Conservation (phyloP, 2,329 filamentous ascomycete species). For the Teratosphaeriaceae sp. region DNA sequence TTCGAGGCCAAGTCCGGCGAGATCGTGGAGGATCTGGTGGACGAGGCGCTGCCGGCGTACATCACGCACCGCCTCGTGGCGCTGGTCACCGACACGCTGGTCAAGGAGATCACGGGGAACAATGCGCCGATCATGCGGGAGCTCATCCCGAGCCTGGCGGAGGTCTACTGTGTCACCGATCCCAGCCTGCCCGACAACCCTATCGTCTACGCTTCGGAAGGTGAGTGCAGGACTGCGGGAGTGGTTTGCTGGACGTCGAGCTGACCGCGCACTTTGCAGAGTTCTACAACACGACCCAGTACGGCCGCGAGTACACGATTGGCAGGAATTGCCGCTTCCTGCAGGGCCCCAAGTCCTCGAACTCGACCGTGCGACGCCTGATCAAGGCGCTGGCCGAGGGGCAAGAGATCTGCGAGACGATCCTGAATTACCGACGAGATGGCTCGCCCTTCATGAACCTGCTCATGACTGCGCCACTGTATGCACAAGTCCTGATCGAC, state of each 20-base stretch:
- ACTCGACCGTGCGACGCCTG: constrained; percentile 29
- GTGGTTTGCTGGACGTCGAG: background rate
- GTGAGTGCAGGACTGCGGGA: constrained; percentile 11
- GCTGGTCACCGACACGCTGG: constrained; percentile 36
- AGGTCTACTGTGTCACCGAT: constrained; percentile 41
- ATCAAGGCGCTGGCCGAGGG: constrained; percentile 31
- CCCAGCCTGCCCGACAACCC: constrained; percentile 38
- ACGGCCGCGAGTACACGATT: constrained; percentile 37
- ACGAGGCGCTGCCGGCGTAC: constrained; percentile 37
- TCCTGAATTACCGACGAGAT: constrained; percentile 38
- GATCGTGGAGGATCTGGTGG: constrained; percentile 31
- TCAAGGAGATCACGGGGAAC: constrained; percentile 39
- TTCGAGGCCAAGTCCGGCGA: constrained; percentile 31
- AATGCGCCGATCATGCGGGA: constrained; percentile 35
- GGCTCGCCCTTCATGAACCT: constrained; percentile 37
- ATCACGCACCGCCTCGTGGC: constrained; percentile 35
- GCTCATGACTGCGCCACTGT: constrained; percentile 33
- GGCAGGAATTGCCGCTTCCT: constrained; percentile 41
- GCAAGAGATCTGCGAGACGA: constrained; percentile 37
- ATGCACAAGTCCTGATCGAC: too few relatives aligned
- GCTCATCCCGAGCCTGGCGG: constrained; percentile 36
- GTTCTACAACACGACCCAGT: constrained; percentile 39
- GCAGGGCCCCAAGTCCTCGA: constrained; percentile 35
- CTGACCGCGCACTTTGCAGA: constrained; percentile 19
- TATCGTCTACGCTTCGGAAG: constrained; percentile 40